Evolutionary conservation across 371 early-diverging fungal species (phyloP).

Genomic region (Cokeromyces recurvatus): DNA sequence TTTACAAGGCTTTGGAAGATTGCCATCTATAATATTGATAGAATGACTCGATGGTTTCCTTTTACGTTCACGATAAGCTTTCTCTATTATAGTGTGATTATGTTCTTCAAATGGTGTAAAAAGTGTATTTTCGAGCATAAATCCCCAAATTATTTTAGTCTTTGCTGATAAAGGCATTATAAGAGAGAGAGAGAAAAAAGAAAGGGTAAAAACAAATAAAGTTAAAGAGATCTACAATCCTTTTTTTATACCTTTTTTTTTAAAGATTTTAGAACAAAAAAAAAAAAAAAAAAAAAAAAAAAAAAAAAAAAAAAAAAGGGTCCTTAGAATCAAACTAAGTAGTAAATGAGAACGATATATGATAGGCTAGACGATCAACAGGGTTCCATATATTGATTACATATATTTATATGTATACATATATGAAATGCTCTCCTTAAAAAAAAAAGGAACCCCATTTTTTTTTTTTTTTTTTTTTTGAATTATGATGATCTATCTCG

Average conservation of each 20-base stretch:
- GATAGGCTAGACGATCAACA: constrained; percentile 20
- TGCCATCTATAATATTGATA: constrained; percentile 27
- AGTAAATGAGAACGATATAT: neutral
- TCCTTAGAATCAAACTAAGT: neutral
- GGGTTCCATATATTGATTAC: constrained; percentile 5
- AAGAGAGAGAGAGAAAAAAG: neutral
- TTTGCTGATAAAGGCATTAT: neutral
- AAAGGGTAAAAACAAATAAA: neutral
- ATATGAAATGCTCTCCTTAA: constrained; percentile 8
- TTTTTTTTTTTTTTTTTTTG: too few species aligned
- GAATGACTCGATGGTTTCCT: constrained; percentile 26
- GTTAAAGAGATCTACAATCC: neutral
- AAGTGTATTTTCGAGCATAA: constrained; percentile 41
- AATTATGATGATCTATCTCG: too few species aligned
- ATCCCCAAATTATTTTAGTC: constrained; percentile 32
- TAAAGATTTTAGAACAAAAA: neutral
- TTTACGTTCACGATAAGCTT: constrained; percentile 21
- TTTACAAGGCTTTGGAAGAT: constrained; percentile 15
- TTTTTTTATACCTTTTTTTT: neutral
- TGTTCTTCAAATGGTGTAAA: constrained; percentile 34
- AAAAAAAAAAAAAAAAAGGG: neutral
- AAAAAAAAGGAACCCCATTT: constrained; percentile 48
- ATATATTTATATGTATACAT: neutral
- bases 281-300: neutral
- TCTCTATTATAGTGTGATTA: constrained; percentile 37